Evolutionary conservation across 257 asterid genomes (phyloP).

Genomic region (Solanum commersonii): DNA sequence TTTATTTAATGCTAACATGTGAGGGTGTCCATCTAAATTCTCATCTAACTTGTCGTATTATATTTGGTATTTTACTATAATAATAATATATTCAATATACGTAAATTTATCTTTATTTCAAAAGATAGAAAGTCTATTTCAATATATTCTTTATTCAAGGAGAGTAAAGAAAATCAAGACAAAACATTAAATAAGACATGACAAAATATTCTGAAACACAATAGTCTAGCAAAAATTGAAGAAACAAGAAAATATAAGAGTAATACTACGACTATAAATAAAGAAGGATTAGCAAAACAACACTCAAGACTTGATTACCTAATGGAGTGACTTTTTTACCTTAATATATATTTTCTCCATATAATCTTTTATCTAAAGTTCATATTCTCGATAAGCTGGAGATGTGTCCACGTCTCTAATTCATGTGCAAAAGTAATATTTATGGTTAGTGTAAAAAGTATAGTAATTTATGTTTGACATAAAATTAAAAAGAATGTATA

Average conservation of each 20-base stretch:
- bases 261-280: too few relatives aligned
- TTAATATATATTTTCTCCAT: too few relatives aligned
- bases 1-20: background rate
- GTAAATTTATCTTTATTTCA: background rate
- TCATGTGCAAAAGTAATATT: background rate
- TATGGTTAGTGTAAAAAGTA: background rate
- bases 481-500: background rate
- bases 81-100: background rate
- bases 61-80: background rate
- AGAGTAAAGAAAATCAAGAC: too few relatives aligned
- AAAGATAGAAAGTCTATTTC: rapidly evolving
- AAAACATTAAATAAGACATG: too few relatives aligned
- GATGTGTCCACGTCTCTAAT: rapidly evolving
- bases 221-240: too few relatives aligned
- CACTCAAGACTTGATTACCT: background rate
- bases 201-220: too few relatives aligned
- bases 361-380: too few relatives aligned
- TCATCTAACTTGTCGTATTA: background rate
- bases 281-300: background rate
- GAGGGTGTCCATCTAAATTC: background rate
- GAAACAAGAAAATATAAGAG: too few relatives aligned
- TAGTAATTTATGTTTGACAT: background rate
- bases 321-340: too few relatives aligned
- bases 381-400: rapidly evolving
- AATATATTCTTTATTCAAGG: background rate